These are phyloP conservation scores for Schrenkiella parvula DNA, from an alignment of 345 rosid species.

Conservation along the genomic window DNA sequence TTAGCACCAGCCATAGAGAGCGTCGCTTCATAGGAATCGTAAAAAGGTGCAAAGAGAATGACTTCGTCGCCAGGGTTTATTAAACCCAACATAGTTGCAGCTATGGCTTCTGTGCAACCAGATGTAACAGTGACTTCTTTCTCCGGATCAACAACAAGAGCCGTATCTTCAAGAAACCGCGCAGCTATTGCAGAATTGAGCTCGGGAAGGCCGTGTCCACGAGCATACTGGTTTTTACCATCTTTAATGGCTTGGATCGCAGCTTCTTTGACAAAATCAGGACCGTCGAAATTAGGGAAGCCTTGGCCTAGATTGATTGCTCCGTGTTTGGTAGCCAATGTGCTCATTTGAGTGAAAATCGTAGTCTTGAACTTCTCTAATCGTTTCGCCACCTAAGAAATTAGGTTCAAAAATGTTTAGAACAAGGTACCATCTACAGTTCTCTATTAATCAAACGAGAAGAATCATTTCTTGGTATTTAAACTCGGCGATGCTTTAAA, in stretches of 20 bases:
- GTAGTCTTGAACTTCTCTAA: constrained; percentile 97
- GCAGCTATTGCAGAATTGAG: constrained; percentile 64
- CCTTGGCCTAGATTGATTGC: constrained; percentile 97
- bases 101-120: constrained; percentile 96
- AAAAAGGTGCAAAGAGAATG: constrained; percentile 84
- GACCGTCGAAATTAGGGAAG: constrained; percentile 96
- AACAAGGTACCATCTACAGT: background rate
- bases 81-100: constrained; percentile 78
- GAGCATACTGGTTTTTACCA: constrained; percentile 96
- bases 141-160: constrained; percentile 76
- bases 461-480: background rate
- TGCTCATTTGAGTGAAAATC: constrained; percentile 92
- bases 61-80: constrained; percentile 96
- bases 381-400: constrained; percentile 65
- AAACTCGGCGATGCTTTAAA: background rate
- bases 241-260: constrained; percentile 89
- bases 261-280: constrained; percentile 89
- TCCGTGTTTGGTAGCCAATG: constrained; percentile 73
- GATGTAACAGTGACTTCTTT: constrained; percentile 88
- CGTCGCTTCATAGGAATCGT: constrained; percentile 93
- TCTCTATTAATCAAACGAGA: background rate
- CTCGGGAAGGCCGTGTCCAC: constrained; percentile 74
- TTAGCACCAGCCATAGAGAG: constrained; percentile 97
- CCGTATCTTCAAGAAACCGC: constrained; percentile 69
- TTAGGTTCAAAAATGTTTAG: background rate